Evolutionary conservation across 1,284 basidiomycete genomes (phyloP).

Genomic region (Austroboletus niveus): DNA sequence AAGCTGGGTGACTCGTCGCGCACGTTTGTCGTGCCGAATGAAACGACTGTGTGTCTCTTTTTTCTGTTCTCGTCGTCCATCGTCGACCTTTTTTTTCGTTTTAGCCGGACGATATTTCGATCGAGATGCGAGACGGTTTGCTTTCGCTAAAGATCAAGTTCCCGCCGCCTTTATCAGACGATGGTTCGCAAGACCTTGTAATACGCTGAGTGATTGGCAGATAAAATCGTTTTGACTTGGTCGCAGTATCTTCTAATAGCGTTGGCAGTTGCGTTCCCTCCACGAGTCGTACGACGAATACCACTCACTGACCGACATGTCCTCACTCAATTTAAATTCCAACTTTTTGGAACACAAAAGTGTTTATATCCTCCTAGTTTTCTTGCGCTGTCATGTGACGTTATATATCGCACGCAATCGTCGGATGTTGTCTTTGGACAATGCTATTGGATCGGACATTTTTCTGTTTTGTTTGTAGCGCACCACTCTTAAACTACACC

Average conservation of each 20-base stretch:
- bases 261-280: no score
- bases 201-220: conserved; percentile 27
- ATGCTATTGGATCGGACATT: no score
- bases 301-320: no score
- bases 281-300: no score
- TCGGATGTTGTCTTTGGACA: no score
- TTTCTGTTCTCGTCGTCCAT: not conserved
- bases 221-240: not conserved
- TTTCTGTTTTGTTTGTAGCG: no score
- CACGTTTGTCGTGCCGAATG: conserved; percentile 53
- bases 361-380: no score
- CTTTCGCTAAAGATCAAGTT: conserved; percentile 46
- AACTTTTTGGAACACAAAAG: no score
- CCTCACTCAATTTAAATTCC: no score
- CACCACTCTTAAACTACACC: not conserved
- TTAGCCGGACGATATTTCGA: conserved; percentile 47
- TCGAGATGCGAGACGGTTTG: conserved; percentile 49
- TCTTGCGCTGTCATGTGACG: no score
- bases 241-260: no score
- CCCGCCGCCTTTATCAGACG: conserved; percentile 32
- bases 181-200: conserved; percentile 23
- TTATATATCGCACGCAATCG: no score
- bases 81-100: not conserved
- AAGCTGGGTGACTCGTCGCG: conserved; percentile 52
- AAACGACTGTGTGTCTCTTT: conserved; percentile 49